phyloP scores from a whole-genome alignment of 1,284 basidiomycete genomes.

The Thecaphora thlaspeos region DNA sequence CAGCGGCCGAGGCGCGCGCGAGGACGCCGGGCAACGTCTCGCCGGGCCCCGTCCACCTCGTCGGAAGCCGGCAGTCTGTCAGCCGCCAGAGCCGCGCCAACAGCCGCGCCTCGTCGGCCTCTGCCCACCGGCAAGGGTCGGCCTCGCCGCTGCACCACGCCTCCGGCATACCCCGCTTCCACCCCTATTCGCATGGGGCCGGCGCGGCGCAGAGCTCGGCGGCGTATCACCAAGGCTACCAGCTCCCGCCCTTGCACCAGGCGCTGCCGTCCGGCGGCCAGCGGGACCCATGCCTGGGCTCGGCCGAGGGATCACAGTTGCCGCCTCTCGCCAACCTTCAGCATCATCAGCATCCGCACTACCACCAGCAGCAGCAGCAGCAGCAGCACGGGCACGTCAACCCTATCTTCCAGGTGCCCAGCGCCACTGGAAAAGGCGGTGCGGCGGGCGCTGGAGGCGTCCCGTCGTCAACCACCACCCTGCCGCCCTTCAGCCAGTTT shows the following conservation, averaged over 20 bases:
- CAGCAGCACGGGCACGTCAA: slow-evolving; percentile 9
- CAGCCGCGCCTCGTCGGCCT: slow-evolving; percentile 46
- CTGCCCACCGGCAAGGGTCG: slow-evolving; percentile 45
- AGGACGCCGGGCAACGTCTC: slow-evolving; percentile 40
- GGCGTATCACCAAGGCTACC: slow-evolving; percentile 24
- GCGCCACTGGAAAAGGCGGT: slow-evolving; percentile 1
- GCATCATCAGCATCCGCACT: slow-evolving; percentile 14
- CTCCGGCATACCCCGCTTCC: slow-evolving; percentile 46
- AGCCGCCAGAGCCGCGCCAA: slow-evolving; percentile 43
- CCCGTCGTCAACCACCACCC: slow-evolving; percentile 8
- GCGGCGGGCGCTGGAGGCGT: slow-evolving; percentile 7
- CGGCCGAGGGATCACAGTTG: not conserved
- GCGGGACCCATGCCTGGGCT: slow-evolving; percentile 4
- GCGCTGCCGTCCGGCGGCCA: slow-evolving; percentile 9
- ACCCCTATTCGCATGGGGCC: slow-evolving; percentile 45
- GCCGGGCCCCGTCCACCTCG: slow-evolving; percentile 33
- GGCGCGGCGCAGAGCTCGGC: slow-evolving; percentile 15
- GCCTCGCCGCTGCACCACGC: slow-evolving; percentile 51
- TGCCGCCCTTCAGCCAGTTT: slow-evolving; percentile 45
- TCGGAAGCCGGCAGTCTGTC: slow-evolving; percentile 32
- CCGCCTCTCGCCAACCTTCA: slow-evolving; percentile 1
- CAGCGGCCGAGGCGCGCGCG: slow-evolving; percentile 38
- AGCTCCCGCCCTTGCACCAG: slow-evolving; percentile 35
- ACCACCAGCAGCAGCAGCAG: slow-evolving; percentile 11
- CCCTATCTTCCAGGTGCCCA: slow-evolving; percentile 40